Conservation (phyloP, 23 red algal species). For the Gracilaria caudata region DNA sequence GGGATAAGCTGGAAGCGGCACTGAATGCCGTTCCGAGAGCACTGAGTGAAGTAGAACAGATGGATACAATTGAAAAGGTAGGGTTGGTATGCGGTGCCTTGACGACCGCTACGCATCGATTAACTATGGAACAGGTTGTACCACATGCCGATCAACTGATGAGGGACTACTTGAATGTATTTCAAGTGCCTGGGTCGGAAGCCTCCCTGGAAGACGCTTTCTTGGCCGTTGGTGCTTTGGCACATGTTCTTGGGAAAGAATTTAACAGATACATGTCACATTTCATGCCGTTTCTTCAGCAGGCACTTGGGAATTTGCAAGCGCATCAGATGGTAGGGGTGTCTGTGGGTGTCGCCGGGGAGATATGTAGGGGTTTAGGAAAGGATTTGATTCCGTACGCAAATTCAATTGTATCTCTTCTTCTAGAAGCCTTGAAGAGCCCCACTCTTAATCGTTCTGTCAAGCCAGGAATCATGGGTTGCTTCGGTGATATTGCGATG, state of each 20-base stretch:
- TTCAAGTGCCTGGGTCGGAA: slow-evolving; percentile 54
- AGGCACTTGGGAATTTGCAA: slow-evolving; percentile 82
- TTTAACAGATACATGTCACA: slow-evolving; percentile 85
- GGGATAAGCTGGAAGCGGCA: slow-evolving; percentile 79
- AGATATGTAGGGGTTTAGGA: slow-evolving; percentile 88
- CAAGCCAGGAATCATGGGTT: slow-evolving; percentile 91
- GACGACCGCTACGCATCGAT: slow-evolving; percentile 63
- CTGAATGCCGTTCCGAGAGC: slow-evolving; percentile 51
- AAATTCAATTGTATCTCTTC: slow-evolving; percentile 73
- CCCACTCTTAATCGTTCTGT: slow-evolving; percentile 78
- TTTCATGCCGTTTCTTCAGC: slow-evolving; percentile 76
- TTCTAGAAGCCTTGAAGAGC: slow-evolving; percentile 84
- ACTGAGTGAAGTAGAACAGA: slow-evolving; percentile 61
- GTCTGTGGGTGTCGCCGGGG: slow-evolving; percentile 73
- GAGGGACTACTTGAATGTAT: slow-evolving; percentile 70
- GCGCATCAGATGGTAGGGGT: slow-evolving; percentile 85
- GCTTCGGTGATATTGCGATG: slow-evolving; percentile 97
- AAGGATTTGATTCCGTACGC: slow-evolving; percentile 70
- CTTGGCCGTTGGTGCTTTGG: slow-evolving; percentile 83
- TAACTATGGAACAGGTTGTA: slow-evolving; percentile 36
- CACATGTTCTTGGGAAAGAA: slow-evolving; percentile 74
- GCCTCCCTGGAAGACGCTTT: slow-evolving; percentile 91
- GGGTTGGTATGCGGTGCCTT: slow-evolving; percentile 89
- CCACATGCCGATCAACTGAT: slow-evolving; percentile 82
- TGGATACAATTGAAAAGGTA: slow-evolving; percentile 76